Base-by-base conservation (phyloP, 2,329 filamentous ascomycete species). In the Cladophialophora chaetospira region DNA sequence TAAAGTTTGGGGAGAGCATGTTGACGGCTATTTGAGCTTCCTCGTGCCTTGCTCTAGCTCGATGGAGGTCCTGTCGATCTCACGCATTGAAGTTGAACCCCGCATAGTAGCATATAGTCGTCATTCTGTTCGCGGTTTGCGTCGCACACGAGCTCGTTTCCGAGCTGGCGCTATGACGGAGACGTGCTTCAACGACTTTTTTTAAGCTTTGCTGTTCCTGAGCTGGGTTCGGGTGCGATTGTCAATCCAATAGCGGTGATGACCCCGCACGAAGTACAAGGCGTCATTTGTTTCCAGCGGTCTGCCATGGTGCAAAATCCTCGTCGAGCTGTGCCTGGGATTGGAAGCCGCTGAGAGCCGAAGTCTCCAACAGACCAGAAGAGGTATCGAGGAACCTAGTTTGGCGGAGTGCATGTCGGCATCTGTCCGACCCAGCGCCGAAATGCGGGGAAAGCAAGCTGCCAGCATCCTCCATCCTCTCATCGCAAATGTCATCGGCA, bases 1-100 rank as follows among this genome's bases (percentile, higher is more conserved):
- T 15, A 3, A 40, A 11, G 36, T 19, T 21, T 31, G 21, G 25
- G 28, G 36, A 19, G 25, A 38, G 35, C 36, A 28, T 42, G 25
- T 26, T 43, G 21, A 25, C 15, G n/a, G 46, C n/a, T 49, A 49
- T 49, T 49, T 49, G 23, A 49, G 46, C 46, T 49, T 17, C 17
- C 3, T 26, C 46, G 46, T 49, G 25, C 31, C 33, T 47, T 17
- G 8, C 31, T 19, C 44, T 35, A 21, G 10, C 28, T 49, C n/a
- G n/a, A 19, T 29, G 25, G 33, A 35, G 21, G 38, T 35, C 17
- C 19, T 15, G 31, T 49, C 21, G n/a, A 40, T 40, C 36, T 4
- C 36, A 40, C 23, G 36, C 36, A 40, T 10, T n/a, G n/a, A n/a
- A n/a, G 36, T 4, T 40, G 36, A 40, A 40, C 36, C 36, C 36